A percentile compares a stretch with the other conserved stretches of the same genome.
These are phyloP conservation scores for Hyaloscypha variabilis DNA, from an alignment of 495 filamentous ascomycete species.

Conservation along the genomic window DNA sequence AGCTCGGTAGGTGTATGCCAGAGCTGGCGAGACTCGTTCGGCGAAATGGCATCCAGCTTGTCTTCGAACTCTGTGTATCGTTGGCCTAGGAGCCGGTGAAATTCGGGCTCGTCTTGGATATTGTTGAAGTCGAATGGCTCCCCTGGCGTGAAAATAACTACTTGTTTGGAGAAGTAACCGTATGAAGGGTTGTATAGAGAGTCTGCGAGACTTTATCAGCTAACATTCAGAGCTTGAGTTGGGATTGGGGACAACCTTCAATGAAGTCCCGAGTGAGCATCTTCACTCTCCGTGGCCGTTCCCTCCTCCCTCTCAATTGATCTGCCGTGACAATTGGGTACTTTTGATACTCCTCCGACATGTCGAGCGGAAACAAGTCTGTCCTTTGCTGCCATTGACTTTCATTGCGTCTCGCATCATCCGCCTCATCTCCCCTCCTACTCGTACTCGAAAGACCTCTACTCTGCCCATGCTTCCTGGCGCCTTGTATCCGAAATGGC, in stretches of 20 bases:
- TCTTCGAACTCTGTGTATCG: conserved; percentile 92
- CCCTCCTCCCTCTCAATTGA: conserved; percentile 66
- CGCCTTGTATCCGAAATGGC: conserved; percentile 42
- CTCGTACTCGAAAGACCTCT: conserved; percentile 22
- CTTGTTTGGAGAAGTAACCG: conserved; percentile 97
- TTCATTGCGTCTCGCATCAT: conserved; percentile 38
- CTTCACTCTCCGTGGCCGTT: conserved; percentile 86
- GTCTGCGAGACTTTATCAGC: conserved; percentile 55
- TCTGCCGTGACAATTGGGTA: conserved; percentile 87
- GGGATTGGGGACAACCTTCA: conserved; percentile 63
- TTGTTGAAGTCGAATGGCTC: conserved; percentile 89
- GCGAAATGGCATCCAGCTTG: conserved; percentile 66
- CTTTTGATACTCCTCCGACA: conserved; percentile 72
- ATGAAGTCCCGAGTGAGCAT: conserved; percentile 98
- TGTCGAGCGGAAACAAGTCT: conserved; percentile 70
- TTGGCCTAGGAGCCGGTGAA: conserved; percentile 71
- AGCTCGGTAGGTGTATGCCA: conserved; percentile 99
- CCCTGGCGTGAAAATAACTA: conserved; percentile 91
- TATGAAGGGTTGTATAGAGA: conserved; percentile 97
- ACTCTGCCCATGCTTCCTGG: conserved; percentile 16
- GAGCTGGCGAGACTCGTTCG: conserved; percentile 81
- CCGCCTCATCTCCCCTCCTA: conserved; percentile 30
- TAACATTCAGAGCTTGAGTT: conserved; percentile 4
- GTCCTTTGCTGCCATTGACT: conserved; percentile 81
- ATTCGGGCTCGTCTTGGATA: conserved; percentile 81